phyloP scores from a whole-genome alignment of 129 eudicot genomes.

The Tagetes erecta region DNA sequence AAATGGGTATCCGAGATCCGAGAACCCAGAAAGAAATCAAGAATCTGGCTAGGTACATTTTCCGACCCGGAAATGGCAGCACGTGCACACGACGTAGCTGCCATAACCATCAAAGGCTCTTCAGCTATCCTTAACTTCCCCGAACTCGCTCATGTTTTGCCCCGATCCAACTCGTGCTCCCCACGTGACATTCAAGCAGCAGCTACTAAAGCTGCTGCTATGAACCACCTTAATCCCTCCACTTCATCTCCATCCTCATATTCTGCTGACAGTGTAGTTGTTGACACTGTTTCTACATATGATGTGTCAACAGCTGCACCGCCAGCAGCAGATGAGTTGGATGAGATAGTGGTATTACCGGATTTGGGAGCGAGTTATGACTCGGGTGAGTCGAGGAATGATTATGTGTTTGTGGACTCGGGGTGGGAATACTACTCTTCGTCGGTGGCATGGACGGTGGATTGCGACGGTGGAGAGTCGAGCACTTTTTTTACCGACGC shows the following conservation, averaged over 20 bases:
- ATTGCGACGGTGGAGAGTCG: constrained; percentile 14
- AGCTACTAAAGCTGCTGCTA: constrained; percentile 14
- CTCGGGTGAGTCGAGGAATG: constrained; percentile 21
- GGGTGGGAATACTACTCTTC: constrained; percentile 20
- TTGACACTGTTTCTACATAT: neutral
- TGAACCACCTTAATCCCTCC: neutral
- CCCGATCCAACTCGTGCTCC: constrained; percentile 1
- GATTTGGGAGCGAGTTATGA: constrained; percentile 15
- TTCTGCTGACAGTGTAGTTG: too few species aligned
- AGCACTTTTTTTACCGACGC: constrained; percentile 3
- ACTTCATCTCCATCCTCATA: neutral
- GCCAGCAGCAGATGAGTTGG: neutral
- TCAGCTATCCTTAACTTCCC: constrained; percentile 11
- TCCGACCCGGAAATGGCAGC: constrained; percentile 3
- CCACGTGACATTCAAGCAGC: constrained; percentile 8
- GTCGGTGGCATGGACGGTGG: neutral
- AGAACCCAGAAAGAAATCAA: neutral
- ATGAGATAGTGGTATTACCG: constrained; percentile 11
- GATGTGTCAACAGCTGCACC: neutral
- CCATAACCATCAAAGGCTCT: neutral
- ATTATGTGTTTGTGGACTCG: constrained; percentile 25
- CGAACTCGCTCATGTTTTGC: neutral
- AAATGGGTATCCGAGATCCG: constrained; percentile 18
- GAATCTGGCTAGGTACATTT: constrained; percentile 9
- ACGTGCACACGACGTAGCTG: constrained; percentile 13